Evolutionary conservation across 345 rosid genomes (phyloP).

Genomic region (Hypericum androsaemum): DNA sequence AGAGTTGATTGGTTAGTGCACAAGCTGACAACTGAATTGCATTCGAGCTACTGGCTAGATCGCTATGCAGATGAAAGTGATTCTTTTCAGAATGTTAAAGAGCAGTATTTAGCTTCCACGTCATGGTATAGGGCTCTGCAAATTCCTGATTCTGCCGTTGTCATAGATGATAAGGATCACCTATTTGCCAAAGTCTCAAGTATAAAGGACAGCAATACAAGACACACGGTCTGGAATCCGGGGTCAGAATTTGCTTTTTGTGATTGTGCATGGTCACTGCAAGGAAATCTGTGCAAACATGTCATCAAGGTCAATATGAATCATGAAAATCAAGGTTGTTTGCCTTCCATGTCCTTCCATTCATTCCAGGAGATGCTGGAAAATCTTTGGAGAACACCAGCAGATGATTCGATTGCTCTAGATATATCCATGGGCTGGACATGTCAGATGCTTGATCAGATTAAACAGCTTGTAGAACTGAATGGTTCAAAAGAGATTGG

Average conservation of each 20-base stretch:
- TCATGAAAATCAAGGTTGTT: slow-evolving; percentile 36
- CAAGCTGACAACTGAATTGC: slow-evolving; percentile 84
- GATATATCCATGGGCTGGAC: slow-evolving; percentile 77
- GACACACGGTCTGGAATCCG: slow-evolving; percentile 78
- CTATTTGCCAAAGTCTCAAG: slow-evolving; percentile 62
- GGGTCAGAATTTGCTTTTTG: slow-evolving; percentile 89
- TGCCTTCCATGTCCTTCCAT: slow-evolving; percentile 55
- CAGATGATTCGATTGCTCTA: slow-evolving; percentile 61
- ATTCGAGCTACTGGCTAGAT: slow-evolving; percentile 90
- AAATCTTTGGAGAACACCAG: slow-evolving; percentile 50
- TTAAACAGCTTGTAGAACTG: slow-evolving; percentile 60
- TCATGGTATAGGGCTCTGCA: slow-evolving; percentile 85
- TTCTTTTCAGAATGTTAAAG: slow-evolving; percentile 80
- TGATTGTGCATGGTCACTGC: slow-evolving; percentile 85
- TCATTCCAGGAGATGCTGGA: slow-evolving; percentile 46
- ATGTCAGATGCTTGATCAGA: slow-evolving; percentile 65
- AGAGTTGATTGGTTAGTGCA: slow-evolving; percentile 98
- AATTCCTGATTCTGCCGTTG: slow-evolving; percentile 73
- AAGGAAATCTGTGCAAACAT: slow-evolving; percentile 93
- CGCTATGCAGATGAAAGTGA: slow-evolving; percentile 86
- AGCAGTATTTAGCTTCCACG: slow-evolving; percentile 80
- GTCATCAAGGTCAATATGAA: slow-evolving; percentile 73
- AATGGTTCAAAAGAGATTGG: slow-evolving; percentile 45
- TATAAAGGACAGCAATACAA: slow-evolving; percentile 41
- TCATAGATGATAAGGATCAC: slow-evolving; percentile 36